Percentiles rank a stretch among this genome's conserved stretches.
These are phyloP conservation scores for Thermomucor indicae-seudaticae DNA, from an alignment of 371 early-diverging fungal genomes.

Conservation along the genomic window DNA sequence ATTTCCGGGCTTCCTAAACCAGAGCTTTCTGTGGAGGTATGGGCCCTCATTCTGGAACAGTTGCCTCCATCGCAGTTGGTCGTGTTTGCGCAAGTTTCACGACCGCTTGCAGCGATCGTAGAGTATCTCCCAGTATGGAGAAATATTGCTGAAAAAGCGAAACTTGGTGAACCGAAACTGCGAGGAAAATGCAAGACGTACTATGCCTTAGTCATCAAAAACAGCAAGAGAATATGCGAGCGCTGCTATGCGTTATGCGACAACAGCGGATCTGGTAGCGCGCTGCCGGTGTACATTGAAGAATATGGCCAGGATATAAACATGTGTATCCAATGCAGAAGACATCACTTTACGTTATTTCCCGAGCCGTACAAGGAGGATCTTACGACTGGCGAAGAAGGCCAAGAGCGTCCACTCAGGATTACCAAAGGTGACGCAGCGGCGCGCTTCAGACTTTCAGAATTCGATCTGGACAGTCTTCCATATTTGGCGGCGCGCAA, in stretches of 20 bases:
- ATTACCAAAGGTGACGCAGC: constrained; percentile 3
- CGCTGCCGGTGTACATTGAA: not conserved
- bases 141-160: not conserved
- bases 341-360: not conserved
- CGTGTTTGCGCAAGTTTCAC: not conserved
- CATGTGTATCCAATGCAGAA: not conserved
- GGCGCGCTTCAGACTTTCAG: not conserved
- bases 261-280: not conserved
- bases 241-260: not conserved
- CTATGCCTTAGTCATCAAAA: not conserved
- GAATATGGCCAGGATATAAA: not conserved
- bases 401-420: not conserved
- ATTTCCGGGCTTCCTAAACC: not conserved
- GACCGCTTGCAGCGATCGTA: not conserved
- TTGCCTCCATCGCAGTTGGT: not conserved
- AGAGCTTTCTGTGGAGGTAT: constrained; percentile 2
- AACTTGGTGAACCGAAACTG: not conserved
- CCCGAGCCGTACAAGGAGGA: not conserved
- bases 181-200: not conserved
- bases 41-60: not conserved
- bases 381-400: not conserved
- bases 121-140: constrained; percentile 1
- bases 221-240: not conserved
- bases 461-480: not conserved
- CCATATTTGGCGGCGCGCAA: constrained; percentile 2